A percentile compares a stretch with the other conserved stretches of the same genome.
Conservation (phyloP, 2,329 filamentous ascomycete species). For the Aspergillus cejpii region DNA sequence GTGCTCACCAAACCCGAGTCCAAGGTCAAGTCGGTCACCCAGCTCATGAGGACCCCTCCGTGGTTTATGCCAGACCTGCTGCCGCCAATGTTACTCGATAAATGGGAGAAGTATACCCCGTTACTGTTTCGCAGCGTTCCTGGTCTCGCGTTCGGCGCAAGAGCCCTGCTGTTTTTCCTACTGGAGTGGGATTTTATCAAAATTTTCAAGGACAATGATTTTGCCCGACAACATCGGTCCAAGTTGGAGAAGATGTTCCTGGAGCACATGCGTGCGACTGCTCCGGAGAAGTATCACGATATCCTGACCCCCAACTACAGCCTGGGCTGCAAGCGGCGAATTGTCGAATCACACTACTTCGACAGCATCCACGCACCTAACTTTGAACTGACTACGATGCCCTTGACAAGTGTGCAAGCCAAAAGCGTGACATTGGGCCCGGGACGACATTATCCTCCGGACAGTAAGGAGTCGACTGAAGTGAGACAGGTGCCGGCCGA, state of each 20-base stretch:
- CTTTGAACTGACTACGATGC: conserved; percentile 11
- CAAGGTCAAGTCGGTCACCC: conserved; percentile 25
- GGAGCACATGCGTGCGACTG: conserved; percentile 15
- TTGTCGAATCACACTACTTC: conserved; percentile 10
- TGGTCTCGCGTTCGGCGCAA: background rate
- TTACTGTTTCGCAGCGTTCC: background rate
- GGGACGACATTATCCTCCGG: background rate
- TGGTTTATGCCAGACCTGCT: background rate
- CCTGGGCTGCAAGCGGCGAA: conserved; percentile 9
- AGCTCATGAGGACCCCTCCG: conserved; percentile 14
- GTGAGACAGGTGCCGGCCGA: conserved; percentile 16
- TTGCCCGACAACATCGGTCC: conserved; percentile 10
- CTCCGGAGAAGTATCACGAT: conserved; percentile 17
- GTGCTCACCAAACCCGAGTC: conserved; percentile 15
- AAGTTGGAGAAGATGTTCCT: conserved; percentile 11
- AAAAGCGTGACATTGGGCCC: background rate
- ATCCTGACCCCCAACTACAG: conserved; percentile 13
- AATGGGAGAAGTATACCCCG: background rate
- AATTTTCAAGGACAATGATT: conserved; percentile 20
- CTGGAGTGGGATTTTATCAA: conserved; percentile 1
- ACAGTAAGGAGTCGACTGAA: background rate
- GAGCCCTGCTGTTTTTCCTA: background rate
- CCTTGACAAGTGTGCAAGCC: conserved; percentile 2
- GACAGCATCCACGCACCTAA: conserved; percentile 7
- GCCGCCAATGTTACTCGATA: background rate